Conservation (phyloP, 1,284 basidiomycete genomes). For the Thecaphora frezii region DNA sequence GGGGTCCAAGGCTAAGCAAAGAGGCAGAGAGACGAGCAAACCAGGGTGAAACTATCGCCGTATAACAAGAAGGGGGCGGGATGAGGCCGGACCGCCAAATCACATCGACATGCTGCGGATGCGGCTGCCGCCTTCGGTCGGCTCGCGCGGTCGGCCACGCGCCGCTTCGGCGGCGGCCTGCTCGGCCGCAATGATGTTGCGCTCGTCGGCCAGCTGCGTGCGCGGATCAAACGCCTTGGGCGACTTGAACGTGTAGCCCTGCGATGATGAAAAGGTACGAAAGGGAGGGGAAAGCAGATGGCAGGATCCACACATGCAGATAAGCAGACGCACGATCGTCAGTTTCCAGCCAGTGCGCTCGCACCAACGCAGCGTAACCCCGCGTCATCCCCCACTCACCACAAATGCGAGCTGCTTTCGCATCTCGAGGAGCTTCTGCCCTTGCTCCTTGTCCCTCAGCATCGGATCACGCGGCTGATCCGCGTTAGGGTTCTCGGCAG, state of each 20-base stretch:
- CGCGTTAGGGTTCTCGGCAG: conserved; percentile 65
- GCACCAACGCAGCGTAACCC: too few relatives aligned
- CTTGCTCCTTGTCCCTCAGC: conserved; percentile 78
- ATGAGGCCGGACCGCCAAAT: background rate
- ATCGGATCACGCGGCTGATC: conserved; percentile 85
- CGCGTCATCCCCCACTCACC: conserved; percentile 48
- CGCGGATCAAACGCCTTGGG: conserved; percentile 46
- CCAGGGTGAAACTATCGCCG: too few relatives aligned
- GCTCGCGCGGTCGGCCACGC: conserved; percentile 17
- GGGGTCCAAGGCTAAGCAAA: too few relatives aligned
- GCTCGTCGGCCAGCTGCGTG: conserved; percentile 31
- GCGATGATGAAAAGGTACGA: background rate
- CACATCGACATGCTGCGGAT: conserved; percentile 54
- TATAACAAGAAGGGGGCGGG: too few relatives aligned
- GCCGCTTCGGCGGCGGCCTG: conserved; percentile 11
- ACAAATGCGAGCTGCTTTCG: conserved; percentile 88
- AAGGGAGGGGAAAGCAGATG: background rate
- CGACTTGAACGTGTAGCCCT: conserved; percentile 53
- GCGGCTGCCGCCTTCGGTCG: conserved; percentile 34
- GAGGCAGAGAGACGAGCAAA: too few relatives aligned
- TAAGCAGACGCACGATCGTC: too few relatives aligned
- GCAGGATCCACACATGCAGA: background rate
- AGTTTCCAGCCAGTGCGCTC: too few relatives aligned
- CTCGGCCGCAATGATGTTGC: conserved; percentile 32
- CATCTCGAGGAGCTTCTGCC: conserved; percentile 80